phyloP scores from a whole-genome alignment of 768 basidiomycete genomes.

The Omphalotus guepiniiformis region DNA sequence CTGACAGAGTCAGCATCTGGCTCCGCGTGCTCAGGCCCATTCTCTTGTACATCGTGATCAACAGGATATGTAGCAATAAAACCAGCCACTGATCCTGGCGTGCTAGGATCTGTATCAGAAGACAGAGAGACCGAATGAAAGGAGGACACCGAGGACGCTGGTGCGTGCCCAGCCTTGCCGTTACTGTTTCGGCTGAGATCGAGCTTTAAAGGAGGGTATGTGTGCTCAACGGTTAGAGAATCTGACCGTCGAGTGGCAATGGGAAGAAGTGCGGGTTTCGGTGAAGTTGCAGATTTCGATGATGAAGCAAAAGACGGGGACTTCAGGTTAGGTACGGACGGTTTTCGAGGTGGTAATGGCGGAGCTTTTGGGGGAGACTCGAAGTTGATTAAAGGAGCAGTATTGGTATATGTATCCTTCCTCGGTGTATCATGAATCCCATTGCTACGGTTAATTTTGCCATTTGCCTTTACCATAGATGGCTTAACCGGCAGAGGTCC shows the following conservation, averaged over 20 bases:
- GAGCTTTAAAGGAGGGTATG: constrained; percentile 47
- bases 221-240: constrained; percentile 54
- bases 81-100: constrained; percentile 38
- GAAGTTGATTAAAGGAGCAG: too few species aligned
- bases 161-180: constrained; percentile 51
- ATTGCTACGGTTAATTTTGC: too few species aligned
- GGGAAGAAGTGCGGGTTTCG: constrained; percentile 22
- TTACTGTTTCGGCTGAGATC: constrained; percentile 26
- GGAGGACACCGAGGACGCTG: constrained; percentile 72
- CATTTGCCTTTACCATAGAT: too few species aligned
- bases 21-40: too few species aligned
- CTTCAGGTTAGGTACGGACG: constrained; percentile 47
- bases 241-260: constrained; percentile 35
- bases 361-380: constrained; percentile 32
- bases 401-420: too few species aligned
- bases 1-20: constrained; percentile 48
- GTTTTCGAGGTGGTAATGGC: constrained; percentile 64
- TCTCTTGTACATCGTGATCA: constrained; percentile 31
- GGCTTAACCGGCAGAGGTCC: constrained; percentile 41
- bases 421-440: too few species aligned
- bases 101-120: constrained; percentile 48
- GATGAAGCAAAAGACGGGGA: constrained; percentile 32
- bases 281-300: too few species aligned
- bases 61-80: constrained; percentile 43
- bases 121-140: constrained; percentile 83